phyloP scores from a whole-genome alignment of 1,139 yeast species.

The Lodderomyces oxycetoniae region DNA sequence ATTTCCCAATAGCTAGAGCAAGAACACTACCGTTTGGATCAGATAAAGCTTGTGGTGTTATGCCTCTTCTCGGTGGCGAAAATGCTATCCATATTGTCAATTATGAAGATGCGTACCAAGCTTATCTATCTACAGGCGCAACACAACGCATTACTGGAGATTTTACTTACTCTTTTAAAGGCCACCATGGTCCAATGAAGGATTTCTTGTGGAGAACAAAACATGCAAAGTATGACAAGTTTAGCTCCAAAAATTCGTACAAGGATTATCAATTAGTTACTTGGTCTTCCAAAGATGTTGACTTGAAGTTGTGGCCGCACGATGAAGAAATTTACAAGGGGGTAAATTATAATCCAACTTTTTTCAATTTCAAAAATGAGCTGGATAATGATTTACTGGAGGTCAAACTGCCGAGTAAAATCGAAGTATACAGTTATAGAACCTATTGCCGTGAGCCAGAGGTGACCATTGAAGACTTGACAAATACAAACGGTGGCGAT shows the following conservation, averaged over 20 bases:
- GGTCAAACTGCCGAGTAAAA: conserved; percentile 9
- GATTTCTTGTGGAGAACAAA: conserved; percentile 85
- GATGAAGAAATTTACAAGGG: conserved; percentile 54
- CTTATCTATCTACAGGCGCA: conserved; percentile 22
- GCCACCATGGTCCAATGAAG: conserved; percentile 78
- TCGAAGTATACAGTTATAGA: conserved; percentile 22
- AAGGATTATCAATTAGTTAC: conserved; percentile 86
- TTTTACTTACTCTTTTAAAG: conserved; percentile 63
- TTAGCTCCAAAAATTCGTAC: conserved; percentile 50
- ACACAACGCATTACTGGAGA: conserved; percentile 27
- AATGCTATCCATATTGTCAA: conserved; percentile 69
- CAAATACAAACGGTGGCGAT: conserved; percentile 32
- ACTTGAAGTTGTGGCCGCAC: conserved; percentile 78
- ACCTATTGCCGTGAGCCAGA: conserved; percentile 41
- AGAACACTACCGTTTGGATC: conserved; percentile 84
- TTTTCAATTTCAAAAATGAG: conserved; percentile 24
- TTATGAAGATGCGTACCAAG: conserved; percentile 44
- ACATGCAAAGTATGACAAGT: conserved; percentile 32
- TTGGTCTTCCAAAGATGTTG: conserved; percentile 83
- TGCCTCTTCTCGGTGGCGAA: conserved; percentile 87
- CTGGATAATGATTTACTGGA: conserved; percentile 18
- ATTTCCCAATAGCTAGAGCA: conserved; percentile 85
- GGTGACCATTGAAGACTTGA: conserved; percentile 31
- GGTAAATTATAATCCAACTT: conserved; percentile 50
- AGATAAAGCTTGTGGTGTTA: conserved; percentile 70